These are phyloP conservation scores for Cryptococcus neoformans DNA, from an alignment of 1,284 basidiomycete genomes.

Conservation along the genomic window DNA sequence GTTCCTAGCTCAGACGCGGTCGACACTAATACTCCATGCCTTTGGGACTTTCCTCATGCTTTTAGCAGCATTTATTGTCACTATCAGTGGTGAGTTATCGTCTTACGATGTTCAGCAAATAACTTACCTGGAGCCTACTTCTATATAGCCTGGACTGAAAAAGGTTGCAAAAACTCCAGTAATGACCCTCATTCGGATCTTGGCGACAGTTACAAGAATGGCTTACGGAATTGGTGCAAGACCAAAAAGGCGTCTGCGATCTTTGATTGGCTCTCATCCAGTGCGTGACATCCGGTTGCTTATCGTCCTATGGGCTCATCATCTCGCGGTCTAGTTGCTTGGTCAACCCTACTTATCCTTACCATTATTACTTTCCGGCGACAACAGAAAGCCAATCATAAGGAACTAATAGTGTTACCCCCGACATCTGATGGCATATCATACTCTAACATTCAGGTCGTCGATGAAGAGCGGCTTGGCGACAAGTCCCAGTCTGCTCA, in stretches of 20 bases:
- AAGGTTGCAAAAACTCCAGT: conserved; percentile 74
- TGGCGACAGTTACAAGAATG: conserved; percentile 67
- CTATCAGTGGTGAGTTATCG: conserved; percentile 27
- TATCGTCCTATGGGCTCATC: background rate
- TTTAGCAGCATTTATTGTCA: conserved; percentile 62
- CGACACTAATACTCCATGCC: conserved; percentile 72
- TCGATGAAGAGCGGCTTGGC: conserved; percentile 30
- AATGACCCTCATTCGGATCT: conserved; percentile 67
- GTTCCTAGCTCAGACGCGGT: conserved; percentile 72
- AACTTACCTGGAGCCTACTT: background rate
- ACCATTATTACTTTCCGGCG: conserved; percentile 34
- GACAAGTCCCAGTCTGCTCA: conserved; percentile 15
- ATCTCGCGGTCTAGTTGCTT: conserved; percentile 18
- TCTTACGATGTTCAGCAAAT: background rate
- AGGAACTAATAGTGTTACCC: conserved; percentile 36
- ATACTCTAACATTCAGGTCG: conserved; percentile 23
- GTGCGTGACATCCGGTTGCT: conserved; percentile 3
- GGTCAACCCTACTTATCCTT: conserved; percentile 33
- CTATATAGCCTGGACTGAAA: conserved; percentile 24
- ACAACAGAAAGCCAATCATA: conserved; percentile 17
- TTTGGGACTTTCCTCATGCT: conserved; percentile 63
- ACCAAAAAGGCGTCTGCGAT: conserved; percentile 83
- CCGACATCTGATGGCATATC: conserved; percentile 23
- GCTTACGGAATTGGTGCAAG: conserved; percentile 72
- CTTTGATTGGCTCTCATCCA: conserved; percentile 66